These are phyloP conservation scores for Amanita fuliginea DNA, from an alignment of 768 basidiomycete species.

Conservation along the genomic window DNA sequence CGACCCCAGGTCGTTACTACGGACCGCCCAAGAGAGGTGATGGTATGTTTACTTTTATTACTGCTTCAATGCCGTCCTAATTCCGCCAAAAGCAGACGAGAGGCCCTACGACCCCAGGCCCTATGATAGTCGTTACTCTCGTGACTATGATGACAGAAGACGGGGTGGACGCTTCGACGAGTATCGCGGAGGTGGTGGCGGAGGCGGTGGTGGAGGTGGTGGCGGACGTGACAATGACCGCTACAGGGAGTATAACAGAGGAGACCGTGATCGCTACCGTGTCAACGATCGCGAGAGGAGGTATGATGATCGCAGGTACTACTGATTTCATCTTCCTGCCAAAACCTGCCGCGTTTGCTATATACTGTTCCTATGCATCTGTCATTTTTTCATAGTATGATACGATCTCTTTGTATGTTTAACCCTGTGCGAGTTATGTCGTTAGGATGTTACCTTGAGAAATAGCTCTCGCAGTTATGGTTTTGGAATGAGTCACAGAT, in stretches of 20 bases:
- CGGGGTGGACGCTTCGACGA: slow-evolving; percentile 32
- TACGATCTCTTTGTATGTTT: not conserved
- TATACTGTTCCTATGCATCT: not conserved
- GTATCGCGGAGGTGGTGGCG: slow-evolving; percentile 19
- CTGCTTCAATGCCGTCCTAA: slow-evolving; percentile 5
- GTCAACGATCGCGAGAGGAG: slow-evolving; percentile 15
- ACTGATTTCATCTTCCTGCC: not conserved
- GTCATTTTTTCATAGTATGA: not conserved
- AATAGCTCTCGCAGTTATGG: no score
- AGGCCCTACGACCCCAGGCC: slow-evolving; percentile 89
- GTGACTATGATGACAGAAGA: slow-evolving; percentile 50
- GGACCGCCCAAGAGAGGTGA: slow-evolving; percentile 81
- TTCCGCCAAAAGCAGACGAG: slow-evolving; percentile 39
- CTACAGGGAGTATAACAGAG: slow-evolving; percentile 6
- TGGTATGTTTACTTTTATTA: slow-evolving; percentile 25
- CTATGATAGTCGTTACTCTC: slow-evolving; percentile 79
- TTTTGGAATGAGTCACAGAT: no score
- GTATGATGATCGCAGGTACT: slow-evolving; percentile 26
- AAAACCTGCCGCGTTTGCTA: not conserved
- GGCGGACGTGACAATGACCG: slow-evolving; percentile 20
- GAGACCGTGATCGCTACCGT: slow-evolving; percentile 18
- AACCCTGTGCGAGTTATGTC: not conserved
- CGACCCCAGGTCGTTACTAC: slow-evolving; percentile 92
- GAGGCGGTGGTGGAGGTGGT: no score
- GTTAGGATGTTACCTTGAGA: no score